Conservation (phyloP, 2,329 filamentous ascomycete species). For the Beauveria asiatica region DNA sequence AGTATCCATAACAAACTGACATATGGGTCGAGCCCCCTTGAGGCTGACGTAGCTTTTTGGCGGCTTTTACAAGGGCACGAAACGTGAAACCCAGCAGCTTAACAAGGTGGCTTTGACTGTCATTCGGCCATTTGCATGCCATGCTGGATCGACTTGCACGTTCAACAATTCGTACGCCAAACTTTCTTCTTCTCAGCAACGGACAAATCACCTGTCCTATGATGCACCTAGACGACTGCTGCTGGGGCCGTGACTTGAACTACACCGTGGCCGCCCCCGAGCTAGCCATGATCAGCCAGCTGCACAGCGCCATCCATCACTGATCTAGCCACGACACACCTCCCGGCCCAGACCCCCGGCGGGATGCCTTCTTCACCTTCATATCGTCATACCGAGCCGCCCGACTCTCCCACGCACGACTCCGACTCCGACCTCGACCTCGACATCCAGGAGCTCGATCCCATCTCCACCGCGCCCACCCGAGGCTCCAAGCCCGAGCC, state of each 20-base stretch:
- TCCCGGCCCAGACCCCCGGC: conserved; percentile 17
- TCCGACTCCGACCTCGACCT: conserved; percentile 67
- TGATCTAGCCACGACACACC: conserved; percentile 8
- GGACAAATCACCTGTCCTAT: not conserved
- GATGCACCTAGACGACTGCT: not conserved
- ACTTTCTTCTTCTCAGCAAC: no score
- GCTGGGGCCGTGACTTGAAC: conserved; percentile 11
- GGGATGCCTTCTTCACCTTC: conserved; percentile 50
- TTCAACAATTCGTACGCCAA: not conserved
- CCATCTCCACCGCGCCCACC: conserved; percentile 35
- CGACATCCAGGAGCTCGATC: conserved; percentile 73
- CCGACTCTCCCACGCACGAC: conserved; percentile 57
- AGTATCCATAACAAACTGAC: not conserved
- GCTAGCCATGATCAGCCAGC: conserved; percentile 10
- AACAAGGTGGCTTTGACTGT: not conserved
- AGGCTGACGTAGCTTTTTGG: conserved; percentile 8
- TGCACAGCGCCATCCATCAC: conserved; percentile 18
- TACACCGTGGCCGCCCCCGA: conserved; percentile 5
- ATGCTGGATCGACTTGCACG: not conserved
- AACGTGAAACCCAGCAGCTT: conserved; percentile 1
- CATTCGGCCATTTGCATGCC: not conserved
- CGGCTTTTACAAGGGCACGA: not conserved
- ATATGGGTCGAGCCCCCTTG: not conserved
- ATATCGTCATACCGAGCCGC: conserved; percentile 48
- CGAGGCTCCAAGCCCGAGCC: conserved; percentile 23